phyloP scores from a whole-genome alignment of 129 eudicot genomes.

The Centella asiatica region DNA sequence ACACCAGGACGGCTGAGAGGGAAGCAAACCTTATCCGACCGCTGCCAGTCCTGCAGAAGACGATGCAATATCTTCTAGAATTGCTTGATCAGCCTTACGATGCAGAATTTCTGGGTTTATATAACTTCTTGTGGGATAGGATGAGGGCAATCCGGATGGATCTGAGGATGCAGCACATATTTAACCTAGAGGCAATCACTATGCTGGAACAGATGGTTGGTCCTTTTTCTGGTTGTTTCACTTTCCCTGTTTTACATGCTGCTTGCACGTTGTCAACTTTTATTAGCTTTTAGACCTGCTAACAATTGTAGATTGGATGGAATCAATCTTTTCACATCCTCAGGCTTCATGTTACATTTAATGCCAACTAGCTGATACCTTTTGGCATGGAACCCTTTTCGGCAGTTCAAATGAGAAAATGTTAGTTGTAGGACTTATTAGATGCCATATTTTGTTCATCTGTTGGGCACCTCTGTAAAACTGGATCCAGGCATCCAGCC shows the following conservation, averaged over 20 bases:
- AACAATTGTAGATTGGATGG: background rate
- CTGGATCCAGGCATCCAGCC: too few species aligned
- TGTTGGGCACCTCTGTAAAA: too few species aligned
- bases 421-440: too few species aligned
- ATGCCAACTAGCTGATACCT: too few species aligned
- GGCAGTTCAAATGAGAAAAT: too few species aligned
- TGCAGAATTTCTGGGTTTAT: slow-evolving; percentile 75
- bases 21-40: slow-evolving; percentile 92
- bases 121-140: slow-evolving; percentile 96
- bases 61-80: slow-evolving; percentile 75
- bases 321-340: too few species aligned
- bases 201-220: slow-evolving; percentile 98
- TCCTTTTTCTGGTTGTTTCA: slow-evolving; percentile 4
- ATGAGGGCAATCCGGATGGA: slow-evolving; percentile 99
- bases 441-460: too few species aligned
- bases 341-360: too few species aligned
- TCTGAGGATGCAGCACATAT: slow-evolving; percentile 95
- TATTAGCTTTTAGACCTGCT: background rate
- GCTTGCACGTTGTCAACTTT: background rate
- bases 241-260: background rate
- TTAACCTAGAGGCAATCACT: slow-evolving; percentile 61
- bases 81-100: slow-evolving; percentile 74
- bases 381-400: too few species aligned
- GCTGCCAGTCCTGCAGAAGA: slow-evolving; percentile 76
- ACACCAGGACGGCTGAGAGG: slow-evolving; percentile 95